Evolutionary conservation across 345 rosid species (phyloP).

Genomic region (Brassica napus): DNA sequence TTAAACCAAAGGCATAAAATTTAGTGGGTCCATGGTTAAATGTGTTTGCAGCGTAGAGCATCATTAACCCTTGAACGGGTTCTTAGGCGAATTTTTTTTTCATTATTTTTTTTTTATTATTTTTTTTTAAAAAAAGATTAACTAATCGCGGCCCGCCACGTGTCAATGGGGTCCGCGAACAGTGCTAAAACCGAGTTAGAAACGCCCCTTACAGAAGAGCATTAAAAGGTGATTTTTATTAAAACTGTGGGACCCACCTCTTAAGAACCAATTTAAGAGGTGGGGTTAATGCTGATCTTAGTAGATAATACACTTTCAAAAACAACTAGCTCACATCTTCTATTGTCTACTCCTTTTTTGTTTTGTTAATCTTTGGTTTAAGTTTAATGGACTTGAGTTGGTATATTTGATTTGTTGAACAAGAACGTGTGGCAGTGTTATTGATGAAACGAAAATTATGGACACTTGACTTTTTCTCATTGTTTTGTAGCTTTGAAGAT

Average conservation of each 20-base stretch:
- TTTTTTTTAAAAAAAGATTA: too few species aligned
- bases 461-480: slow-evolving; percentile 34
- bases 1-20: slow-evolving; percentile 17
- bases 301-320: neutral
- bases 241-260: too few species aligned
- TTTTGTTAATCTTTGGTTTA: neutral
- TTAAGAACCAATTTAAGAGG: too few species aligned
- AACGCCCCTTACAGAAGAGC: too few species aligned
- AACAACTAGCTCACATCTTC: neutral
- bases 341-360: neutral
- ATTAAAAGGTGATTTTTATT: too few species aligned
- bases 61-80: too few species aligned
- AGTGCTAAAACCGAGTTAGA: too few species aligned
- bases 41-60: neutral
- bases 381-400: slow-evolving; percentile 14
- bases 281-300: too few species aligned
- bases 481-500: slow-evolving; percentile 19
- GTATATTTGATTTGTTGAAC: slow-evolving; percentile 17
- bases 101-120: too few species aligned
- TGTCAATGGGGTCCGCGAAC: too few species aligned
- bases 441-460: slow-evolving; percentile 30
- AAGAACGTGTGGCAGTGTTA: slow-evolving; percentile 45
- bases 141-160: too few species aligned
- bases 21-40: slow-evolving; percentile 34
- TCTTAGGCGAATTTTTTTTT: too few species aligned